These are phyloP conservation scores for Rubia yunnanensis DNA, from an alignment of 257 asterid genomes.

Conservation along the genomic window DNA sequence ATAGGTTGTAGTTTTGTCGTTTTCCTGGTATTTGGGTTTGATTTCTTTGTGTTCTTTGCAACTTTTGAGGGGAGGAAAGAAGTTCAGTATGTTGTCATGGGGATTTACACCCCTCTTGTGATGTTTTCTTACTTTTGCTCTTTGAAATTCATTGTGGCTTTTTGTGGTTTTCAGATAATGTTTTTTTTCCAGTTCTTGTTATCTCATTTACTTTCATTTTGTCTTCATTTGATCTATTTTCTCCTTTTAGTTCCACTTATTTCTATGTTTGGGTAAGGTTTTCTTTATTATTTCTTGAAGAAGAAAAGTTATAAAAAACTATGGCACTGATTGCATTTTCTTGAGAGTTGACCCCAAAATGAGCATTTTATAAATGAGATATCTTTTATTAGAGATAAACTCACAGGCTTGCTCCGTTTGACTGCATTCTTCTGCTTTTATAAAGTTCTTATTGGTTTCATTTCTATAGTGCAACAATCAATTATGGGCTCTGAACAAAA, in stretches of 20 bases:
- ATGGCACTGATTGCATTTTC: slow-evolving; percentile 4
- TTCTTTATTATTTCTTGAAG: not conserved
- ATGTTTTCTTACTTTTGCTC: slow-evolving; percentile 16
- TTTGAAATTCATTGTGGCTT: slow-evolving; percentile 13
- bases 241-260: not conserved
- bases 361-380: not conserved
- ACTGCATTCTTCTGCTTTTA: not conserved
- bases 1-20: slow-evolving; percentile 99
- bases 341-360: not conserved
- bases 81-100: slow-evolving; percentile 75
- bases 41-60: slow-evolving; percentile 97
- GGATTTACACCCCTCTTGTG: slow-evolving; percentile 97
- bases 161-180: slow-evolving; percentile 24
- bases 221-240: not conserved
- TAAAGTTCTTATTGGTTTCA: not conserved
- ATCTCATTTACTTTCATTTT: too few species aligned
- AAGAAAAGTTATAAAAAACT: not conserved
- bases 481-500: not conserved
- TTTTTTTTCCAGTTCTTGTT: slow-evolving; percentile 9
- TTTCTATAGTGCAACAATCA: too few species aligned
- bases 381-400: not conserved
- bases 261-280: not conserved
- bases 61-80: slow-evolving; percentile 86
- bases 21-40: slow-evolving; percentile 95
- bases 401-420: not conserved